phyloP scores from a whole-genome alignment of 257 asterid species.

The Cynanchum wilfordii region DNA sequence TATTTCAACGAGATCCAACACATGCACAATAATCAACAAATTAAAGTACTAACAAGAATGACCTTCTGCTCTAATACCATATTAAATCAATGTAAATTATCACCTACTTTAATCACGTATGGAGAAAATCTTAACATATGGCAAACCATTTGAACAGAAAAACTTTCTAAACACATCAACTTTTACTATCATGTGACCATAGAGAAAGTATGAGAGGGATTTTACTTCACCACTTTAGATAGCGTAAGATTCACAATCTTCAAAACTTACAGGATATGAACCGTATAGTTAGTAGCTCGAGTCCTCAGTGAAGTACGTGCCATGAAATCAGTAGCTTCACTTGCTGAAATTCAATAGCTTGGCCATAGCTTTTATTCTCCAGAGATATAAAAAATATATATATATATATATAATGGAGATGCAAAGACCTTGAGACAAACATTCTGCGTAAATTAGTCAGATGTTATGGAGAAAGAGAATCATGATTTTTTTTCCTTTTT shows the following conservation, averaged over 20 bases:
- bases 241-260: neutral
- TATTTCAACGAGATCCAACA: too few relatives aligned
- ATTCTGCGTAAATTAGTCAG: conserved; percentile 65
- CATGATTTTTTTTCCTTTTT: conserved; percentile 67
- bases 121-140: too few relatives aligned
- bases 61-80: too few relatives aligned
- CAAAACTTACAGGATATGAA: conserved; percentile 59
- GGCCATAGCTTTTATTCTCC: conserved; percentile 73
- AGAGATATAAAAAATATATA: conserved; percentile 20
- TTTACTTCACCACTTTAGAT: neutral
- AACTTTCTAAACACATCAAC: too few relatives aligned
- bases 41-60: too few relatives aligned
- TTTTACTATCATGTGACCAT: neutral
- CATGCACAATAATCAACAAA: too few relatives aligned
- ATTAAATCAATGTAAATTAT: too few relatives aligned
- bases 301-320: conserved; percentile 68
- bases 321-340: conserved; percentile 70
- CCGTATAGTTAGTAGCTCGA: conserved; percentile 47
- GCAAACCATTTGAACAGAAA: too few relatives aligned
- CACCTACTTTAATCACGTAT: too few relatives aligned
- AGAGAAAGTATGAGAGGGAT: neutral
- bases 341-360: conserved; percentile 66
- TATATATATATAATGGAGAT: conserved; percentile 7
- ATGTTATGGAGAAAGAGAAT: conserved; percentile 40
- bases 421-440: conserved; percentile 74